A percentile compares a stretch with the other conserved stretches of the same genome.
Conservation (phyloP, 163 green algal species). For the Chlamydomonas reinhardtii region DNA sequence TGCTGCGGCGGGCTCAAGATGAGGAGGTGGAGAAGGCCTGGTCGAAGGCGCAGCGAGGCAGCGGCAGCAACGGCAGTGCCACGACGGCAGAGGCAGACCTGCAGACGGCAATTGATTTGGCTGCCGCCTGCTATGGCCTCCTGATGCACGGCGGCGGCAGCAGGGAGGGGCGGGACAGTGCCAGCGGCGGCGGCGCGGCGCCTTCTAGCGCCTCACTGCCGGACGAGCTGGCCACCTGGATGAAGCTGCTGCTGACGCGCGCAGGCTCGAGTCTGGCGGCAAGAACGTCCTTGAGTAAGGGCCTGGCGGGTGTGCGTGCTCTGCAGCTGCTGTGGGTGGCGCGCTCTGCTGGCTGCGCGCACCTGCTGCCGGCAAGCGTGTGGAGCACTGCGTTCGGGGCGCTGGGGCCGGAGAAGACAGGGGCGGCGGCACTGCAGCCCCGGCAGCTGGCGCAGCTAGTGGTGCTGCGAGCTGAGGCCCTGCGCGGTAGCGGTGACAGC, state of each 20-base stretch:
- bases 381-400: conserved; percentile 8
- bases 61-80: neutral
- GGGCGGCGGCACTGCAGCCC: neutral
- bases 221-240: neutral
- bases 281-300: no score
- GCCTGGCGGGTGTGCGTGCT: neutral
- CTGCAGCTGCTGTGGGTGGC: conserved; percentile 35
- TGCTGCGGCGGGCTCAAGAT: neutral
- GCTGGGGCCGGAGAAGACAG: no score
- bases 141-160: neutral
- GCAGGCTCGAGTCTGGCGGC: no score
- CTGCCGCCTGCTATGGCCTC: conserved; percentile 27
- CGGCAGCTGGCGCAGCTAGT: conserved; percentile 38
- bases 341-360: neutral
- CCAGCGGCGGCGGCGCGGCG: no score
- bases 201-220: neutral
- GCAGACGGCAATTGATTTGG: neutral
- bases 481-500: neutral
- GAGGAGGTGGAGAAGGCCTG: no score
- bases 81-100: no score
- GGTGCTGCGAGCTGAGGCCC: neutral
- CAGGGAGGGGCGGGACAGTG: neutral
- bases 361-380: neutral
- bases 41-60: no score
- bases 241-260: neutral